These are phyloP conservation scores for Globisporangium camurandrum DNA, from an alignment of 352 stramenopile species.

Conservation along the genomic window DNA sequence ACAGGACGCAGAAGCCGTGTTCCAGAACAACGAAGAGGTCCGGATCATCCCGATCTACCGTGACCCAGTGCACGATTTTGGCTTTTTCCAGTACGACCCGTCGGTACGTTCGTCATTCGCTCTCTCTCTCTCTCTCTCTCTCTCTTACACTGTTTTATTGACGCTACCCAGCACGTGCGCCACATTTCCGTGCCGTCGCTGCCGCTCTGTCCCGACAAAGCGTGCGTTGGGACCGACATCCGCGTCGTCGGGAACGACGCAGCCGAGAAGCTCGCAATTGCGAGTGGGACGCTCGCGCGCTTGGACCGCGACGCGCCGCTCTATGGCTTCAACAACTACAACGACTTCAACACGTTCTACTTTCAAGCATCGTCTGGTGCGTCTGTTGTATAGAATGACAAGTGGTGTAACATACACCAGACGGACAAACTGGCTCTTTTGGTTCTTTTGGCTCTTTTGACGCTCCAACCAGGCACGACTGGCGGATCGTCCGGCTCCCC, in stretches of 20 bases:
- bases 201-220: constrained; percentile 71
- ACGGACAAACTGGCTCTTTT: not conserved
- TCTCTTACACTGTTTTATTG: not conserved
- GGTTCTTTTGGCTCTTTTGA: constrained; percentile 7
- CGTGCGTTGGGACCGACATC: constrained; percentile 88
- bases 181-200: constrained; percentile 78
- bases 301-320: constrained; percentile 86
- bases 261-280: constrained; percentile 89
- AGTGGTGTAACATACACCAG: not conserved
- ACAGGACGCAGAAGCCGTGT: constrained; percentile 85
- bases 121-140: not conserved
- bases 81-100: constrained; percentile 88
- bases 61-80: constrained; percentile 92
- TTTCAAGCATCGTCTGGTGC: constrained; percentile 79
- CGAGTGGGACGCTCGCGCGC: constrained; percentile 86
- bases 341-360: constrained; percentile 94
- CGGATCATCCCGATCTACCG: constrained; percentile 88
- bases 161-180: constrained; percentile 57
- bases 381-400: not conserved
- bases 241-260: constrained; percentile 90
- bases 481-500: constrained; percentile 86
- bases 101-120: constrained; percentile 23
- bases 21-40: constrained; percentile 93
- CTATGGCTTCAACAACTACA: constrained; percentile 89
- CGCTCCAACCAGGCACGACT: constrained; percentile 49